Evolutionary conservation across 2,329 filamentous ascomycete species (phyloP).

Genomic region (Xylariaceae sp.): DNA sequence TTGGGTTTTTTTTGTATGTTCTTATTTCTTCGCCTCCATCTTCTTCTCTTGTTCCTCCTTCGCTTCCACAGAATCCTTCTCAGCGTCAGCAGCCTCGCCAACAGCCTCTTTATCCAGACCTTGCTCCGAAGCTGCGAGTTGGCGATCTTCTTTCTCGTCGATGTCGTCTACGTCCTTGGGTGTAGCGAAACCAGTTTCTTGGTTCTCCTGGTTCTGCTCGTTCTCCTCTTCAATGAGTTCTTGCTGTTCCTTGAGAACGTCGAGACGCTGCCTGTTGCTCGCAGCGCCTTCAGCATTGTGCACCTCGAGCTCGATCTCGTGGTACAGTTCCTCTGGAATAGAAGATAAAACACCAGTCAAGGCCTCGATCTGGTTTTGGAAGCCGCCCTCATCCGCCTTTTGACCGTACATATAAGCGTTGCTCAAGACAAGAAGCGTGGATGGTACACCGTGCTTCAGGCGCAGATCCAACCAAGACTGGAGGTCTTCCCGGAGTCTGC

Average conservation of each 20-base stretch:
- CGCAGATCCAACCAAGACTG: slow-evolving; percentile 92
- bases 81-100: slow-evolving; percentile 51
- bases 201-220: slow-evolving; percentile 79
- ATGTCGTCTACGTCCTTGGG: slow-evolving; percentile 88
- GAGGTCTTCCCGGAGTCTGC: slow-evolving; percentile 80
- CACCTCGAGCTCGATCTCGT: slow-evolving; percentile 98
- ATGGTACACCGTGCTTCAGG: slow-evolving; percentile 91
- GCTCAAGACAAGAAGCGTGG: slow-evolving; percentile 88
- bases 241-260: slow-evolving; percentile 97
- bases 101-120: slow-evolving; percentile 45
- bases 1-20: slow-evolving; percentile 8
- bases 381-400: slow-evolving; percentile 68
- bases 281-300: slow-evolving; percentile 94
- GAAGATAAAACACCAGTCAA: slow-evolving; percentile 87
- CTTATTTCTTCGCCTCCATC: slow-evolving; percentile 10
- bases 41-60: slow-evolving; percentile 30
- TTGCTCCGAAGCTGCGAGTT: slow-evolving; percentile 45
- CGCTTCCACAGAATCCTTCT: slow-evolving; percentile 39
- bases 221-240: slow-evolving; percentile 97
- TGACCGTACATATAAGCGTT: slow-evolving; percentile 97
- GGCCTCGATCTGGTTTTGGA: slow-evolving; percentile 86
- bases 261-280: slow-evolving; percentile 97
- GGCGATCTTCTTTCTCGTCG: slow-evolving; percentile 83
- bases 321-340: slow-evolving; percentile 97
- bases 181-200: slow-evolving; percentile 67